Conservation (phyloP, 1,284 basidiomycete genomes). For the Naganishia cerealis region DNA sequence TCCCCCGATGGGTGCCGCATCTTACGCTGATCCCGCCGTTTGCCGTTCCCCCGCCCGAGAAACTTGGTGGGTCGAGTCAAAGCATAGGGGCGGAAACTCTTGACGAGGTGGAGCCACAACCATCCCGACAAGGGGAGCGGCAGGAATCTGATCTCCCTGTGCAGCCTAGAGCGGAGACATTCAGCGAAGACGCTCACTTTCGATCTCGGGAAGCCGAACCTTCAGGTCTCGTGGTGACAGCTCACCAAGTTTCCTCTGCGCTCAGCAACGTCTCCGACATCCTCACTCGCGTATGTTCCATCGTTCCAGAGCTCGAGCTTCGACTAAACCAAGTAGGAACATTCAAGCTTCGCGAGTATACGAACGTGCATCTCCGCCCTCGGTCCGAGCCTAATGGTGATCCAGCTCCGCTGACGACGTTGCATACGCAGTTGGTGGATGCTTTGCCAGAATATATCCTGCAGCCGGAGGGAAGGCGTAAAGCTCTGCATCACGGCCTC, state of each 20-base stretch:
- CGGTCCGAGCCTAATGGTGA: background rate
- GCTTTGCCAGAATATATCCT: background rate
- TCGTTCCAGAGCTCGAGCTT: background rate
- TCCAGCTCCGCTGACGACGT: too few species aligned
- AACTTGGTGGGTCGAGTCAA: background rate
- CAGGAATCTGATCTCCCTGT: background rate
- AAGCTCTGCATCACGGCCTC: background rate
- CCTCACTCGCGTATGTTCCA: background rate
- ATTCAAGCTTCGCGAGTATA: conserved; percentile 14
- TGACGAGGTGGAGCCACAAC: background rate
- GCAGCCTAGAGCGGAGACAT: background rate
- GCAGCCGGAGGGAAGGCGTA: background rate
- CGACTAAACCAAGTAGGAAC: conserved; percentile 3
- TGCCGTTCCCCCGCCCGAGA: background rate
- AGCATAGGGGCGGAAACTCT: background rate
- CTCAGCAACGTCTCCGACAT: background rate
- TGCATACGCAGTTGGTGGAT: background rate
- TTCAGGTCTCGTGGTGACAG: background rate
- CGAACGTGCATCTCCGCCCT: conserved; percentile 8
- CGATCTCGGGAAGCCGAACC: background rate
- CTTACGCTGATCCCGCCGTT: conserved; percentile 12
- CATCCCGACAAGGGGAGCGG: background rate
- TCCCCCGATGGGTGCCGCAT: conserved; percentile 10
- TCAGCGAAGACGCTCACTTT: background rate
- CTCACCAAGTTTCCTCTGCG: background rate